Conservation (phyloP, 352 stramenopile species). For the Hyaloperonospora arabidopsidis region DNA sequence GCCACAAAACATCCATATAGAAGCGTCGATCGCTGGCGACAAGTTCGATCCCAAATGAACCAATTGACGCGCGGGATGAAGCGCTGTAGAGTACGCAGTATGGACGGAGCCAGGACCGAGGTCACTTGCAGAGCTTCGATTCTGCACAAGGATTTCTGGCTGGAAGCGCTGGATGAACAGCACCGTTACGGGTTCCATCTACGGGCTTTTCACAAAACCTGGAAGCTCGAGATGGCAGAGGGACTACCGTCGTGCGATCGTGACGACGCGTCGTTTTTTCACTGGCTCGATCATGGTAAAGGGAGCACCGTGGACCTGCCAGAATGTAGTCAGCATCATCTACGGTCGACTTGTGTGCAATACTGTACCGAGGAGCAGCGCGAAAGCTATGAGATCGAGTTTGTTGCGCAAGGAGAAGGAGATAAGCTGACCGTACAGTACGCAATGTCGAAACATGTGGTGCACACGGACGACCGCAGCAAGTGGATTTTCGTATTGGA, state of each 20-base stretch:
- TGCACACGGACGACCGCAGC: conserved; percentile 51
- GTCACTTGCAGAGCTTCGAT: conserved; percentile 26
- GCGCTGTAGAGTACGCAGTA: conserved; percentile 7
- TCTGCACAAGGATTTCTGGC: conserved; percentile 68
- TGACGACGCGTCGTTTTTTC: conserved; percentile 46
- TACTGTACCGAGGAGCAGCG: conserved; percentile 45
- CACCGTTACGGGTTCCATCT: conserved; percentile 70
- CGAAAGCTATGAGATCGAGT: conserved; percentile 38
- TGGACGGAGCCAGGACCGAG: not conserved
- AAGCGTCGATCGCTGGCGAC: conserved; percentile 20
- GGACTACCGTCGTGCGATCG: not conserved
- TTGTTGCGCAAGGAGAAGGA: conserved; percentile 12
- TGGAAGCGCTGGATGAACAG: conserved; percentile 60
- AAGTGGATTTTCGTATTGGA: conserved; percentile 82
- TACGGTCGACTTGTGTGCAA: conserved; percentile 39
- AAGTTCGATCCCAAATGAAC: conserved; percentile 26
- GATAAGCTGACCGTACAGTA: conserved; percentile 25
- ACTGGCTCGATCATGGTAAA: conserved; percentile 58
- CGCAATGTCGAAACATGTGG: conserved; percentile 22
- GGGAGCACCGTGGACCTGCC: conserved; percentile 41
- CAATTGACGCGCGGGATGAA: conserved; percentile 30
- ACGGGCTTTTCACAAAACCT: conserved; percentile 54
- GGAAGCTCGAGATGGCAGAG: conserved; percentile 40
- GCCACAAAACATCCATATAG: too few relatives aligned
- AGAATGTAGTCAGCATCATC: conserved; percentile 39